Conservation (phyloP, 129 eudicot species). For the Tanacetum coccineum region DNA sequence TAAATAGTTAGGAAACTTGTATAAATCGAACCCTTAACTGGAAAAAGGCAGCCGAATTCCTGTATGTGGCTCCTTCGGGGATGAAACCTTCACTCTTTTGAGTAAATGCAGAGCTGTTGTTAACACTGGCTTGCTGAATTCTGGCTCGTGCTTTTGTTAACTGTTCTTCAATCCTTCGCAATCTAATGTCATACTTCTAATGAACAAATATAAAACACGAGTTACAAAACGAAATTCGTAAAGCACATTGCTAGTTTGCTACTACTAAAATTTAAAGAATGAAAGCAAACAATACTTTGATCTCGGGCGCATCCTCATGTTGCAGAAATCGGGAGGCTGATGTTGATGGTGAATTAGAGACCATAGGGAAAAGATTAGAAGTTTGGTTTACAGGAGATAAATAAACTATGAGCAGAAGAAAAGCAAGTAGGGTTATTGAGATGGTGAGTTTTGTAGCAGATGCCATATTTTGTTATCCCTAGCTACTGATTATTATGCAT, state of each 20-base stretch:
- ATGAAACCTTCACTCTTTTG: neutral
- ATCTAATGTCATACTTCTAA: neutral
- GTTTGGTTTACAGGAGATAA: neutral
- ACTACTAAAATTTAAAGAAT: neutral
- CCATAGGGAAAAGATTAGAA: neutral
- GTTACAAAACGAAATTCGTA: neutral
- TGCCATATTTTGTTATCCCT: no score
- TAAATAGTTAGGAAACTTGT: neutral
- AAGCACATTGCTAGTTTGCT: neutral
- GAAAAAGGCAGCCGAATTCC: neutral
- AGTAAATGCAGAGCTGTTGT: neutral
- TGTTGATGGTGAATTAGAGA: neutral
- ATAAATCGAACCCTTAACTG: neutral
- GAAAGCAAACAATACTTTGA: neutral
- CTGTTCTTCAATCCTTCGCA: neutral
- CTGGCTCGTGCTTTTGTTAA: neutral
- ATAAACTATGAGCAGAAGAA: neutral
- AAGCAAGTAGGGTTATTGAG: neutral
- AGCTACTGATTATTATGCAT: no score
- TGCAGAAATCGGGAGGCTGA: neutral
- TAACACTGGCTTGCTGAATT: neutral
- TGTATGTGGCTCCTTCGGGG: neutral
- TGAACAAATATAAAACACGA: neutral
- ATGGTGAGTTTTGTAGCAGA: no score
- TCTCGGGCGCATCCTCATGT: neutral